These are phyloP conservation scores for Blattamonas nauphoetae DNA, from an alignment of 78 protist genomes.

Conservation along the genomic window DNA sequence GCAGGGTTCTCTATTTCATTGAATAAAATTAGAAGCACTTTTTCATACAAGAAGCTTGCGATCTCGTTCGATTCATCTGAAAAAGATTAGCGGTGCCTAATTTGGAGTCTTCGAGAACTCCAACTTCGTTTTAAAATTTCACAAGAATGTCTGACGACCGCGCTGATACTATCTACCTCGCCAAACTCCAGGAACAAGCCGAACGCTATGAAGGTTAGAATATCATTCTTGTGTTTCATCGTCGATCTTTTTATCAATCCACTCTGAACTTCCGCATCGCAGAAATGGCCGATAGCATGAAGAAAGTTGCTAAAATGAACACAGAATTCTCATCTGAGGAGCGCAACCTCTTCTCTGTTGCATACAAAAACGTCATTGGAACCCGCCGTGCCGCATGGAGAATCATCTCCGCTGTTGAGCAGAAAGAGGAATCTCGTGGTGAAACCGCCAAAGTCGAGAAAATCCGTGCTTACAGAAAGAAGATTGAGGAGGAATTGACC, in stretches of 20 bases:
- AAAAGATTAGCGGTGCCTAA: too few relatives aligned
- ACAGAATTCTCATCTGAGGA: slow-evolving; percentile 86
- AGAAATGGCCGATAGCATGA: slow-evolving; percentile 86
- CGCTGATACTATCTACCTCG: slow-evolving; percentile 19
- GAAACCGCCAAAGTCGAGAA: slow-evolving; percentile 25
- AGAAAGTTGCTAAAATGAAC: slow-evolving; percentile 65
- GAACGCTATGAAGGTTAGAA: slow-evolving; percentile 20
- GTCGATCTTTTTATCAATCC: neutral
- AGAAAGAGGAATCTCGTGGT: slow-evolving; percentile 56
- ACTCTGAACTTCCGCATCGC: neutral
- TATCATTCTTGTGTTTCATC: too few relatives aligned
- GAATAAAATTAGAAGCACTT: too few relatives aligned
- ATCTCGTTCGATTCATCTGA: too few relatives aligned
- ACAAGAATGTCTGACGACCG: slow-evolving; percentile 8
- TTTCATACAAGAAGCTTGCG: too few relatives aligned
- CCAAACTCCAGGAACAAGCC: slow-evolving; percentile 21
- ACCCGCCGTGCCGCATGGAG: slow-evolving; percentile 96
- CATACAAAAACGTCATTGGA: slow-evolving; percentile 97
- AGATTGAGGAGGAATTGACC: slow-evolving; percentile 33
- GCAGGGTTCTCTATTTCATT: too few relatives aligned
- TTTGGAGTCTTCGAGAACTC: too few relatives aligned
- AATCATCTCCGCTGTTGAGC: slow-evolving; percentile 77
- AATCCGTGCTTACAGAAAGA: slow-evolving; percentile 7
- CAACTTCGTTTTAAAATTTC: too few relatives aligned
- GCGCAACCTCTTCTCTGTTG: slow-evolving; percentile 93